Base-by-base conservation (phyloP, 805 yeast species). In the Lipomyces spencermartinsiae region DNA sequence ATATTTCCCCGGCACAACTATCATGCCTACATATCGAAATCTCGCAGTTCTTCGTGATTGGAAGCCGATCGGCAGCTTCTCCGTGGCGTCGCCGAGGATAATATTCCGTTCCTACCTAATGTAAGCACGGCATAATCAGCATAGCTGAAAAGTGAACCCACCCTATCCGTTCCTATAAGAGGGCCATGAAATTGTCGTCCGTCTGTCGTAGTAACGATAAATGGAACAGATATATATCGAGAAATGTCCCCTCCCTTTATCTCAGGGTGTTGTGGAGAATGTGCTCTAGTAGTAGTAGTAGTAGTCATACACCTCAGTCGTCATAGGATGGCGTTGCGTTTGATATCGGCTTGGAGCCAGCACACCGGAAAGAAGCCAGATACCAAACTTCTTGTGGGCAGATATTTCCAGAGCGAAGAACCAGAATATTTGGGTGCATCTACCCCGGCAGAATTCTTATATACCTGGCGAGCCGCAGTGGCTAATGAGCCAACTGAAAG, bases 231-330 rank as follows among this genome's bases (percentile, higher is more conserved):
- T 46, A 71, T 49, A 31, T 60, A 71, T 54, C 43, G 54, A 34
- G 33, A 43, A 14, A 70, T 76, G 71, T 85, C 86, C 34, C 49
- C 49, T 43, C 22, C 25, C 2, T n/a, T 14, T 12, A 43, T 6
- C 25, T 43, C 49, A 43, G 49, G 49, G 10, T 43, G 19, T 16
- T 6, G 49, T n/a, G n/a, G 49, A 43, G 49, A n/a, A 43, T 43
- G 29, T 25, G 29, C 3, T 1, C 29, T 25, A 25, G 29, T 43
- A 19, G 22, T 25, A 25, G 29, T 43, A 19, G 22, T 6, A 8
- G 22, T 43, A 43, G 19, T 43, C 49, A 43, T 43, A n/a, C 49
- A 4, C n/a, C 49, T 43, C n/a, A 43, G 22, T 6, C 16, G 49
- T 43, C 22, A 43, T 4, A 16, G 6, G 49, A 16, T 5, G 22